Conservation (phyloP, 1,139 yeast species). For the Zygosaccharomyces pseudobailii region DNA sequence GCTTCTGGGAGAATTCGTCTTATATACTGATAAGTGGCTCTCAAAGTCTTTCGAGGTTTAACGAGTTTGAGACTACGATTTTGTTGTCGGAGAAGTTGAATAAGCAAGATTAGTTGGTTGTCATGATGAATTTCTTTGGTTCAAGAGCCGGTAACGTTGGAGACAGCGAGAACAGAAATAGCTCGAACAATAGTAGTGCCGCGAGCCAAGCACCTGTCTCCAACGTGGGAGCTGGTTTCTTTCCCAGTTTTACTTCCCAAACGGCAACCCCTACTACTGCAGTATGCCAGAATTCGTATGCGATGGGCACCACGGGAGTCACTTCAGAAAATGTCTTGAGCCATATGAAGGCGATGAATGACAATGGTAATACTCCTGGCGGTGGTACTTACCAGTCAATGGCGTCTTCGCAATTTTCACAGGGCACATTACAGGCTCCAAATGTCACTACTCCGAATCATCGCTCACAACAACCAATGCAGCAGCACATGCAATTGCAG, state of each 20-base stretch:
- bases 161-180: constrained; percentile 1
- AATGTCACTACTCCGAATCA: constrained; percentile 11
- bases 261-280: constrained; percentile 60
- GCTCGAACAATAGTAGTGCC: constrained; percentile 6
- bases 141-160: constrained; percentile 9
- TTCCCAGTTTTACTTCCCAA: constrained; percentile 31
- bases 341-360: constrained; percentile 29
- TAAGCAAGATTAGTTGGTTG: not conserved
- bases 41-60: not conserved
- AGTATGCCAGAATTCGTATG: constrained; percentile 55
- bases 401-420: constrained; percentile 10
- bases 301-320: constrained; percentile 65
- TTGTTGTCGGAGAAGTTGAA: not conserved
- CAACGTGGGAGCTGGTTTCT: constrained; percentile 20
- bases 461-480: not conserved
- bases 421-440: constrained; percentile 6
- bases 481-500: constrained; percentile 5
- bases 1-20: not conserved
- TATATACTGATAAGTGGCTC: not conserved
- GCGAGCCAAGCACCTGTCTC: constrained; percentile 3
- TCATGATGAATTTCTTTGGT: constrained; percentile 31
- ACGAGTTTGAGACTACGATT: not conserved
- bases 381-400: not conserved
- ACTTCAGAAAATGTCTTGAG: constrained; percentile 35
- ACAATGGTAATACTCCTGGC: constrained; percentile 8